phyloP scores from a whole-genome alignment of 192 early-diverging fungal genomes.

The Backusella luteola region DNA sequence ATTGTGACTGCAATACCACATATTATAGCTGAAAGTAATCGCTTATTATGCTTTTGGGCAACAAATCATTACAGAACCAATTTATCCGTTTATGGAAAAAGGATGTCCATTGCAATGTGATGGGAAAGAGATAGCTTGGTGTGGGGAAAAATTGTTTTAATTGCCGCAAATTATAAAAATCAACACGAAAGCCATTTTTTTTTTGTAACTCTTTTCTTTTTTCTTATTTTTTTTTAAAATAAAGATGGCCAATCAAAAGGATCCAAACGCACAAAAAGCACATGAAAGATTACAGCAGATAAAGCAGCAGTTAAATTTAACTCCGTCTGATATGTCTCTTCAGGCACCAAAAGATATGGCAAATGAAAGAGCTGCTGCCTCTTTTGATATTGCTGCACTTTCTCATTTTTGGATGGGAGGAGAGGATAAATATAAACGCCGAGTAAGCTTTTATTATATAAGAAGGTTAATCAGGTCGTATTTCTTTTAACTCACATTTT shows the following conservation, averaged over 20 bases:
- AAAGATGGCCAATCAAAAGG: slow-evolving; percentile 8
- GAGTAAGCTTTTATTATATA: slow-evolving; percentile 29
- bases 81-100: slow-evolving; percentile 7
- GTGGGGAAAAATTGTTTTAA: neutral
- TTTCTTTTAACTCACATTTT: neutral
- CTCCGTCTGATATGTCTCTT: slow-evolving; percentile 21
- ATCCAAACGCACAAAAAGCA: slow-evolving; percentile 19
- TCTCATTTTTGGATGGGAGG: slow-evolving; percentile 44
- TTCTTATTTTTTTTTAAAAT: neutral
- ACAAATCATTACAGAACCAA: neutral
- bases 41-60: neutral
- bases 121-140: neutral
- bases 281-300: slow-evolving; percentile 25
- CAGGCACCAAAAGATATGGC: slow-evolving; percentile 46
- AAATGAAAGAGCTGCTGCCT: slow-evolving; percentile 50
- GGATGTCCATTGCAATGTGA: neutral
- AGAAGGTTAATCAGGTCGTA: neutral
- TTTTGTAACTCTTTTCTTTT: neutral
- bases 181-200: neutral
- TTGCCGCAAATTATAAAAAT: neutral
- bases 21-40: neutral
- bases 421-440: slow-evolving; percentile 41
- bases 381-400: slow-evolving; percentile 52
- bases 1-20: neutral
- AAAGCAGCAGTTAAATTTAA: slow-evolving; percentile 23